These are phyloP conservation scores for Solanum lignicaule DNA, from an alignment of 257 asterid genomes.

Conservation along the genomic window DNA sequence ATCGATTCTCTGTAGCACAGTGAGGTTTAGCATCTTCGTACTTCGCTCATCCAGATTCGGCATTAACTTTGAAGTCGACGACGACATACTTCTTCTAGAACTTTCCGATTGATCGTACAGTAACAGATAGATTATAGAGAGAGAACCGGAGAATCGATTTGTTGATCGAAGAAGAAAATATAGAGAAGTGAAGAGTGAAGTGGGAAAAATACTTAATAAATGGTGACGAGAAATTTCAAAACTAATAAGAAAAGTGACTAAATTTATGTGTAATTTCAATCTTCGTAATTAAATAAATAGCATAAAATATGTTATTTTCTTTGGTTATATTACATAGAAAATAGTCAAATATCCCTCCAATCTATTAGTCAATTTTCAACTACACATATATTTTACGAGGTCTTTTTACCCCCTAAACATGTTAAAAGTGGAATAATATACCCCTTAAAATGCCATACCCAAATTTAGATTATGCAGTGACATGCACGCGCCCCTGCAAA, in stretches of 20 bases:
- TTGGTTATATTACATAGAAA: too few species aligned
- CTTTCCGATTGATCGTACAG: neutral
- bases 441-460: too few species aligned
- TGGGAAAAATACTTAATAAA: neutral
- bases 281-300: too few species aligned
- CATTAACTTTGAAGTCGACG: slow-evolving; percentile 33
- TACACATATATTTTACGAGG: too few species aligned
- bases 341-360: too few species aligned
- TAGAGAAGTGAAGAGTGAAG: neutral
- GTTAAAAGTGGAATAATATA: too few species aligned
- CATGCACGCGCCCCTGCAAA: too few species aligned
- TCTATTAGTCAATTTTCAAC: too few species aligned
- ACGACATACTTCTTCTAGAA: neutral
- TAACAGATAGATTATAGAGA: neutral
- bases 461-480: too few species aligned
- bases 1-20: slow-evolving; percentile 72
- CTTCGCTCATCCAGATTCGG: slow-evolving; percentile 58
- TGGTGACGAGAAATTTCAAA: neutral
- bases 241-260: neutral
- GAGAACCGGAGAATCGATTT: neutral
- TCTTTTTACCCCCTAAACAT: too few species aligned
- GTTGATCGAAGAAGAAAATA: neutral
- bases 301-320: too few species aligned
- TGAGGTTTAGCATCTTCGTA: slow-evolving; percentile 52
- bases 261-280: too few species aligned